phyloP scores from a whole-genome alignment of 352 stramenopile genomes.

The Thraustochytrium sp. region DNA sequence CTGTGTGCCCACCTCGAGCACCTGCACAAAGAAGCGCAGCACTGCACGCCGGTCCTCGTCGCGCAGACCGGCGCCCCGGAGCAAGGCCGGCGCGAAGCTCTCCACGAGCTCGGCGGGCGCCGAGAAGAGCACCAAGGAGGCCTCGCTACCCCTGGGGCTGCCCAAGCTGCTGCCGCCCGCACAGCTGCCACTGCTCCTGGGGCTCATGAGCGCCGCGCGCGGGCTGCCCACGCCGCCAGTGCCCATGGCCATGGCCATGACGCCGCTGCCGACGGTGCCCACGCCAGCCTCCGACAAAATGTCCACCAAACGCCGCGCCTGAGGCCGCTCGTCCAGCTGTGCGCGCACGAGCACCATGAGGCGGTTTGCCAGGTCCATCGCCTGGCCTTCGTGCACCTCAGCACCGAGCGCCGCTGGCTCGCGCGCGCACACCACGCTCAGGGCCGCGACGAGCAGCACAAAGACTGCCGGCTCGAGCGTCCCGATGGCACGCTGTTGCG shows the following conservation, averaged over 20 bases:
- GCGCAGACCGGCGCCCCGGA: neutral
- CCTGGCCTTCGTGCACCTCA: neutral
- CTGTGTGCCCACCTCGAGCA: neutral
- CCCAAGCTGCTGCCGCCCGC: neutral
- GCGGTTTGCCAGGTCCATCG: neutral
- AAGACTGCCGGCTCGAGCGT: neutral
- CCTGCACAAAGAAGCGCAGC: neutral
- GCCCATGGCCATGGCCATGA: neutral
- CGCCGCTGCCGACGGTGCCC: neutral
- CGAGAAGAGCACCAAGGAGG: neutral
- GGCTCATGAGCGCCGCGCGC: neutral
- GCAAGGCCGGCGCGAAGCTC: neutral
- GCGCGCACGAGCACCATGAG: neutral
- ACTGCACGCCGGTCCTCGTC: neutral
- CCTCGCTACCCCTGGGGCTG: neutral
- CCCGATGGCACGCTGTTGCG: neutral
- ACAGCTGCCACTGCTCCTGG: neutral
- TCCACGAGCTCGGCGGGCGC: neutral
- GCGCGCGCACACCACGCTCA: neutral
- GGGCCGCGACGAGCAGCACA: neutral
- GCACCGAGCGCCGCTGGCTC: neutral
- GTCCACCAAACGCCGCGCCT: neutral
- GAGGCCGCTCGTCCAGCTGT: neutral
- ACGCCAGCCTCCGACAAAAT: neutral
- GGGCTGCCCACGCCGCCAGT: neutral